Evolutionary conservation across 257 asterid species (phyloP).

Genomic region (Gardenia jasminoides): DNA sequence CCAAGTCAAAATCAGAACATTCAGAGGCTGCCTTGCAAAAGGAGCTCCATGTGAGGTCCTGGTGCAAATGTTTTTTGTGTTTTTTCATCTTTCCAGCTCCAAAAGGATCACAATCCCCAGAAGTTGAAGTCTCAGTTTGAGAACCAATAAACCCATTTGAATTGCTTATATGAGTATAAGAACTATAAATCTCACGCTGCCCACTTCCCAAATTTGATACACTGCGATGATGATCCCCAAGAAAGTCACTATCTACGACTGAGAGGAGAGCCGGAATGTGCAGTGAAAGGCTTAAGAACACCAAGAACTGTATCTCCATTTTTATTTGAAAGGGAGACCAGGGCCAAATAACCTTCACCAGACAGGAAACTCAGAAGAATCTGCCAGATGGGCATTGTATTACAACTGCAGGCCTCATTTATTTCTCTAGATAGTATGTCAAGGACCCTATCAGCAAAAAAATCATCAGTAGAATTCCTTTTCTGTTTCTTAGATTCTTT

Average conservation of each 20-base stretch:
- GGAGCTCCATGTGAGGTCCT: constrained; percentile 70
- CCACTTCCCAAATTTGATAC: constrained; percentile 22
- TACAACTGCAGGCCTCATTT: constrained; percentile 31
- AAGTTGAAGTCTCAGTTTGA: constrained; percentile 60
- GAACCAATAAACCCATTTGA: constrained; percentile 43
- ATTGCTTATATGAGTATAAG: constrained; percentile 29
- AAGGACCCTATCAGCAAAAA: constrained; percentile 59
- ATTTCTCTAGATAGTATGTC: constrained; percentile 54
- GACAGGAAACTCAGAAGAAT: constrained; percentile 72
- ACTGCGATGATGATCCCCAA: constrained; percentile 19
- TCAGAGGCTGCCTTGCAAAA: constrained; percentile 58
- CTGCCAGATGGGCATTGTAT: constrained; percentile 67
- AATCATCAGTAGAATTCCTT: constrained; percentile 31
- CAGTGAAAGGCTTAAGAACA: constrained; percentile 67
- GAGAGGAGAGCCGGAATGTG: constrained; percentile 57
- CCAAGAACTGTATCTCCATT: constrained; percentile 47
- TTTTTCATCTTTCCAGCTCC: constrained; percentile 50
- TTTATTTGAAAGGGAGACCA: constrained; percentile 51
- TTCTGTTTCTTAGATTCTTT: constrained; percentile 37
- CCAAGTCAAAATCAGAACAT: constrained; percentile 65
- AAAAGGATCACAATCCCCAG: constrained; percentile 40
- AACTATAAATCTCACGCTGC: constrained; percentile 16
- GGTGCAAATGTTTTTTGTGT: constrained; percentile 36
- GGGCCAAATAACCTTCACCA: constrained; percentile 57
- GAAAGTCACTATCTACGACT: constrained; percentile 28